These are phyloP conservation scores for Saturnispora serradocipensis DNA, from an alignment of 805 yeast genomes.

Conservation along the genomic window DNA sequence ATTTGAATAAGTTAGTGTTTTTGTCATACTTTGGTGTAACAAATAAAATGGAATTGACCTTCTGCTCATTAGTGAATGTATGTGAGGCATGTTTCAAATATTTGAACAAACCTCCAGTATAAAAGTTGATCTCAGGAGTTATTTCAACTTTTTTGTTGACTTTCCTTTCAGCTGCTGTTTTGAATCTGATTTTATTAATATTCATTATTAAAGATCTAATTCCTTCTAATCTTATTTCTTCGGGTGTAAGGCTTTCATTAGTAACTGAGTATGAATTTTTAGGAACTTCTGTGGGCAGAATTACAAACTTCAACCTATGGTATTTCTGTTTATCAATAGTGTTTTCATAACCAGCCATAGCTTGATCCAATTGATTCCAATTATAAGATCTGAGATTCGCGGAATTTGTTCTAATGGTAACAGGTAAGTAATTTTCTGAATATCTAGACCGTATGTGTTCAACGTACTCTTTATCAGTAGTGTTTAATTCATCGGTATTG, in stretches of 20 bases:
- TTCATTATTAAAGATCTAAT: constrained; percentile 55
- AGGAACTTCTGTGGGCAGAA: constrained; percentile 70
- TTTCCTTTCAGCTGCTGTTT: constrained; percentile 33
- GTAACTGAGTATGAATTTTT: constrained; percentile 34
- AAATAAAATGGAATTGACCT: constrained; percentile 16
- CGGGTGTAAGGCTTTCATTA: constrained; percentile 62
- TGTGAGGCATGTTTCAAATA: constrained; percentile 37
- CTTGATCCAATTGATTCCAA: constrained; percentile 90
- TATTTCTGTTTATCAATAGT: constrained; percentile 43
- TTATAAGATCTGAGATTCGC: constrained; percentile 49
- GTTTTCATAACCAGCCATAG: constrained; percentile 85
- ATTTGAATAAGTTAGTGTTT: constrained; percentile 37
- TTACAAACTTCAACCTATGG: constrained; percentile 72
- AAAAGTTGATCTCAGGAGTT: constrained; percentile 70
- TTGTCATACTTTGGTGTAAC: constrained; percentile 34
- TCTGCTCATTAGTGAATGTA: constrained; percentile 1
- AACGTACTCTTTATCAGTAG: constrained; percentile 29
- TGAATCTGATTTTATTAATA: constrained; percentile 49
- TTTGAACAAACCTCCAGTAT: constrained; percentile 74
- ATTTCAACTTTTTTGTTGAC: constrained; percentile 36
- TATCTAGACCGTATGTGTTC: constrained; percentile 70
- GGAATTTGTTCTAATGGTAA: constrained; percentile 42
- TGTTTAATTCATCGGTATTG: constrained; percentile 12
- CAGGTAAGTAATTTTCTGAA: constrained; percentile 52
- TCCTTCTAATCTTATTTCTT: constrained; percentile 91